phyloP scores from a whole-genome alignment of 2,329 filamentous ascomycete genomes.

The Penicillium digitatum region DNA sequence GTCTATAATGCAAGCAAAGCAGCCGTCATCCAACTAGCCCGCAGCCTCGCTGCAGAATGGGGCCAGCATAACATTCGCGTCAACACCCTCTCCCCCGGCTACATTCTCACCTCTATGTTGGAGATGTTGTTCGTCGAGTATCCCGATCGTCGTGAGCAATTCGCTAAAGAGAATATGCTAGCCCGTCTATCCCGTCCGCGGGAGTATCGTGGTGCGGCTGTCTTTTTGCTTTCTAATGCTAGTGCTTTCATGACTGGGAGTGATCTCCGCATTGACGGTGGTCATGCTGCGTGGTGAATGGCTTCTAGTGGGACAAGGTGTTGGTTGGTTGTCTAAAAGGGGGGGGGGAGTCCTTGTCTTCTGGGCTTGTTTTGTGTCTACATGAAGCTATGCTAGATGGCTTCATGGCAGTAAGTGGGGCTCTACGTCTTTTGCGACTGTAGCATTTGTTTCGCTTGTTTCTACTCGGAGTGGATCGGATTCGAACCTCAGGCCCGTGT shows the following conservation, averaged over 20 bases:
- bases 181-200: neutral
- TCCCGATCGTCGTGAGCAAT: neutral
- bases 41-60: neutral
- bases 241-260: conserved; percentile 9
- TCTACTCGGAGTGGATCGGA: no score
- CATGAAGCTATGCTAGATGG: neutral
- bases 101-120: neutral
- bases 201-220: conserved; percentile 2
- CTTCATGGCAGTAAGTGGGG: neutral
- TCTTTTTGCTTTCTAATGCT: conserved; percentile 5
- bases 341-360: neutral
- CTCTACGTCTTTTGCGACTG: neutral
- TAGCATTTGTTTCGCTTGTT: neutral
- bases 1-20: conserved; percentile 3
- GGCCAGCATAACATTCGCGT: conserved; percentile 7
- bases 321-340: neutral
- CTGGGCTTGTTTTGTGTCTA: neutral
- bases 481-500: no score
- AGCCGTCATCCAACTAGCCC: neutral
- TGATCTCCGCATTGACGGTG: conserved; percentile 8
- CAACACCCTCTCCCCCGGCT: conserved; percentile 8
- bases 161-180: conserved; percentile 3
- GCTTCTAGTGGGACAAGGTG: no score
- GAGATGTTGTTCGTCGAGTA: neutral
- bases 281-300: conserved; percentile 4